Evolutionary conservation across 495 filamentous ascomycete genomes (phyloP).

Genomic region (Pyronema domesticum): DNA sequence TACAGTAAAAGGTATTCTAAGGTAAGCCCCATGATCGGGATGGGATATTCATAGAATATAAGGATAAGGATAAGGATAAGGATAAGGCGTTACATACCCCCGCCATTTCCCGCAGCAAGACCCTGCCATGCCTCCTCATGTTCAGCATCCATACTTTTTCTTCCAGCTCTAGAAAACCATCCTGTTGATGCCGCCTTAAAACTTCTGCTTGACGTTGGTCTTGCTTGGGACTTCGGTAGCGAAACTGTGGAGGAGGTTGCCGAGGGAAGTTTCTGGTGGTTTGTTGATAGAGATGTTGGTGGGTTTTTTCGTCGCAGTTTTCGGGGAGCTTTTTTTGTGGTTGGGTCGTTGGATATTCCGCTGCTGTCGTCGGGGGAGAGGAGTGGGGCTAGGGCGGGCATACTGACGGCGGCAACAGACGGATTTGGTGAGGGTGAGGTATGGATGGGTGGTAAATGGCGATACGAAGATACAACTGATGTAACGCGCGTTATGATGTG

Average conservation of each 20-base stretch:
- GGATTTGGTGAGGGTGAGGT: no score
- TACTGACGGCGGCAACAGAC: background rate
- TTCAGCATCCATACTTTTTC: constrained; percentile 6
- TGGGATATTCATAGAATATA: no score
- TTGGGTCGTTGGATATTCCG: background rate
- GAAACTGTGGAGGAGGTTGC: constrained; percentile 19
- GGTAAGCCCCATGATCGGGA: no score
- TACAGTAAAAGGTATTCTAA: no score
- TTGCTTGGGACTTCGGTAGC: constrained; percentile 11
- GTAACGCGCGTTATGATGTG: no score
- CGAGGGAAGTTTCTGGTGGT: constrained; percentile 19
- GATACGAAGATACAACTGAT: no score
- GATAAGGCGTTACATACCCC: no score
- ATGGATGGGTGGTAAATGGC: no score
- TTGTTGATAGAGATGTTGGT: constrained; percentile 14
- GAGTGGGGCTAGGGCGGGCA: constrained; percentile 2
- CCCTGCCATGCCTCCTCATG: background rate
- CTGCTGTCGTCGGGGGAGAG: background rate
- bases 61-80: no score
- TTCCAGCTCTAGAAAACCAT: constrained; percentile 12
- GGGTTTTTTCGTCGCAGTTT: constrained; percentile 23
- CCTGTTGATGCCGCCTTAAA: constrained; percentile 11
- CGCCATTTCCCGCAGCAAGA: background rate
- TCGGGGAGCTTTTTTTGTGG: constrained; percentile 11
- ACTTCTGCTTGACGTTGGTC: background rate